phyloP scores from a whole-genome alignment of 345 rosid genomes.

The Ailanthus altissimus region DNA sequence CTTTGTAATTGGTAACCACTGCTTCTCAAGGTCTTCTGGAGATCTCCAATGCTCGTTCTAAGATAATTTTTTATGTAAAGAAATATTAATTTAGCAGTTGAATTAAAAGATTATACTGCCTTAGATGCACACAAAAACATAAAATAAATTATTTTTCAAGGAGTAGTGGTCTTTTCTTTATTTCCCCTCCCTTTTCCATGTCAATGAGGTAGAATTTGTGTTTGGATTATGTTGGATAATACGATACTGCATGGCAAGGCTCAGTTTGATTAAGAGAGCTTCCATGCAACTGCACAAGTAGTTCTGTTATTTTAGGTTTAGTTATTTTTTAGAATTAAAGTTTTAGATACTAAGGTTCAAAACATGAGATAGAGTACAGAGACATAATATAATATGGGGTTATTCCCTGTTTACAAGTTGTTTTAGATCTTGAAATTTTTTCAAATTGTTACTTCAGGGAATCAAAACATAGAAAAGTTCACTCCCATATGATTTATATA shows the following conservation, averaged over 20 bases:
- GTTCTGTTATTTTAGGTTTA: neutral
- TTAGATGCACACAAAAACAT: neutral
- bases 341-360: neutral
- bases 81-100: neutral
- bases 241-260: neutral
- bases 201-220: neutral
- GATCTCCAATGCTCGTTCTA: neutral
- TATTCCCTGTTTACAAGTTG: neutral
- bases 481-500: slow-evolving; percentile 6
- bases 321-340: neutral
- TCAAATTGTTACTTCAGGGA: slow-evolving; percentile 13
- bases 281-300: neutral
- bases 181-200: neutral
- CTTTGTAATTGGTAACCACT: slow-evolving; percentile 1
- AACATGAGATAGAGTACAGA: too few species aligned
- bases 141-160: neutral
- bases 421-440: neutral
- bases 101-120: neutral
- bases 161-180: neutral
- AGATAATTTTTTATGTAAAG: neutral
- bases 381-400: too few species aligned
- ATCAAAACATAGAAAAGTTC: neutral
- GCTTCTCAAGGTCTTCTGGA: neutral
- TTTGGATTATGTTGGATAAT: neutral
- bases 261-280: neutral